Evolutionary conservation across 1,139 yeast genomes (phyloP).

Genomic region (Cylindricascospora bacillispora): DNA sequence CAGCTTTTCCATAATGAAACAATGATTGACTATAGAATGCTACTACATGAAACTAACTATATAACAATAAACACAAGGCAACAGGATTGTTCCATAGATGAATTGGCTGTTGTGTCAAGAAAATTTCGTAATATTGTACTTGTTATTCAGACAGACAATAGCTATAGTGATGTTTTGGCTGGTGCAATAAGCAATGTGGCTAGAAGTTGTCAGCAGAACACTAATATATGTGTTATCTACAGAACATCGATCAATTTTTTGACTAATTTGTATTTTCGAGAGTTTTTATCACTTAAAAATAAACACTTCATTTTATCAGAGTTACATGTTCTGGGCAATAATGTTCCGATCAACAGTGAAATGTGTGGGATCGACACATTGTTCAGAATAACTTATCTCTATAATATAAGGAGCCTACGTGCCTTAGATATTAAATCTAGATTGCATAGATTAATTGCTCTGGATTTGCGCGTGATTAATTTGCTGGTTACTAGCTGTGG

Average conservation of each 20-base stretch:
- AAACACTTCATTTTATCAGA: conserved; percentile 12
- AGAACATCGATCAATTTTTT: conserved; percentile 14
- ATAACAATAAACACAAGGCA: conserved; percentile 5
- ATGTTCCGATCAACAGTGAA: conserved; percentile 4
- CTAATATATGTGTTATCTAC: conserved; percentile 15
- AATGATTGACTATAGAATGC: conserved; percentile 5
- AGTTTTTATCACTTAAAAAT: conserved; percentile 7
- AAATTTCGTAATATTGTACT: conserved; percentile 6
- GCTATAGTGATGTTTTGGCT: conserved; percentile 9
- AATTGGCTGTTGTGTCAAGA: conserved; percentile 3
- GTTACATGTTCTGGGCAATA: conserved; percentile 16
- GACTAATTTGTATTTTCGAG: conserved; percentile 19
- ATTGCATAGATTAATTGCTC: conserved; percentile 9
- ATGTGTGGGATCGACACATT: conserved; percentile 16
- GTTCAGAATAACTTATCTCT: conserved; percentile 14
- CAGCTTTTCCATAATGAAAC: not conserved
- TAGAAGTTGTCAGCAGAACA: conserved; percentile 5
- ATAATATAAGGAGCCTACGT: conserved; percentile 11
- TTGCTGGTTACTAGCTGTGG: conserved; percentile 8
- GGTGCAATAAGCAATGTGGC: conserved; percentile 8
- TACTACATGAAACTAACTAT: conserved; percentile 5
- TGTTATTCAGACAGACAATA: conserved; percentile 8
- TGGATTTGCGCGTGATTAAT: conserved; percentile 10
- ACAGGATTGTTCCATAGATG: conserved; percentile 4
- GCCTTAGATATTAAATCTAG: conserved; percentile 13